Conservation (phyloP, 177 flowering plant species). For the Telopea speciosissima region DNA sequence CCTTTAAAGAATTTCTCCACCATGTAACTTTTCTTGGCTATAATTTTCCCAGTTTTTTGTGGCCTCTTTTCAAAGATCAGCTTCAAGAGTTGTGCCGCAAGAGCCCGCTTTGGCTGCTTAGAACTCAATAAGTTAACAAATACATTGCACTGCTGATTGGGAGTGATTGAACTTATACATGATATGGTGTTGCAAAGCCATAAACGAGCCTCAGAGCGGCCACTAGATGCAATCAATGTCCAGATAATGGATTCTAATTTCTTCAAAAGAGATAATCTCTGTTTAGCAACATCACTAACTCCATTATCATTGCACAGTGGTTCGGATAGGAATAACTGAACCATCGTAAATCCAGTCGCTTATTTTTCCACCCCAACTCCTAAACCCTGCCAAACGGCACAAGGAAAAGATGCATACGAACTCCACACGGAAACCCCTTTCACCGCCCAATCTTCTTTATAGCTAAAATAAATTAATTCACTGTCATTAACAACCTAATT, state of each 20-base stretch:
- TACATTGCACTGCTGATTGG: slow-evolving; percentile 43
- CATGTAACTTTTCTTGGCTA: slow-evolving; percentile 50
- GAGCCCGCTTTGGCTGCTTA: slow-evolving; percentile 28
- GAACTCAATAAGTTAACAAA: slow-evolving; percentile 53
- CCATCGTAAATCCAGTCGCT: slow-evolving; percentile 29
- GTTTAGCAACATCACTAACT: slow-evolving; percentile 24
- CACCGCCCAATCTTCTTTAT: neutral
- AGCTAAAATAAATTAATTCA: neutral
- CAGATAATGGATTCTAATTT: slow-evolving; percentile 50
- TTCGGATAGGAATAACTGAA: slow-evolving; percentile 50
- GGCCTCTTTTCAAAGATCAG: slow-evolving; percentile 76
- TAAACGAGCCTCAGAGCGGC: slow-evolving; percentile 76
- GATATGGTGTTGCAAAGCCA: slow-evolving; percentile 78
- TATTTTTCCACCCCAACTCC: neutral
- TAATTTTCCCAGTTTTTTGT: slow-evolving; percentile 36
- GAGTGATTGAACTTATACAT: slow-evolving; percentile 39
- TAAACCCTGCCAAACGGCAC: neutral
- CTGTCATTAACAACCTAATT: neutral
- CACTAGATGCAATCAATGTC: slow-evolving; percentile 46
- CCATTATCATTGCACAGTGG: slow-evolving; percentile 28
- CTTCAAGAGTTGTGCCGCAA: slow-evolving; percentile 58
- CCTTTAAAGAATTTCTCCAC: slow-evolving; percentile 77
- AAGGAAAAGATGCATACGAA: no score
- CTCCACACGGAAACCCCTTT: neutral
- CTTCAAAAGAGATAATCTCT: slow-evolving; percentile 33